These are phyloP conservation scores for Collybia sordida DNA, from an alignment of 768 basidiomycete genomes.

Conservation along the genomic window DNA sequence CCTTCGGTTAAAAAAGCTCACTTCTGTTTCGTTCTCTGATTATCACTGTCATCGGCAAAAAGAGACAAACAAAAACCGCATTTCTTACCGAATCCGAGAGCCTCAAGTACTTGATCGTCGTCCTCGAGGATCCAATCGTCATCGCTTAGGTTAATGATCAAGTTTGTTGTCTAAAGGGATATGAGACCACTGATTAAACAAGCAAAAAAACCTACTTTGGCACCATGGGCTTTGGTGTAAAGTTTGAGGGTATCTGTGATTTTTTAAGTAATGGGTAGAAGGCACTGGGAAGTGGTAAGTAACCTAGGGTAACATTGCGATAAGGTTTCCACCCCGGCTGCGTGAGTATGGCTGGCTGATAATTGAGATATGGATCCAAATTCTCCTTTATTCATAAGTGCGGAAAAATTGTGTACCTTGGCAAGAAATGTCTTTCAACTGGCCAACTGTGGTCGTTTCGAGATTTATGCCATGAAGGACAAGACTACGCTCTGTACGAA, in stretches of 20 bases:
- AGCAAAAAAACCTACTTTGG: constrained; percentile 60
- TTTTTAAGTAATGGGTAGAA: constrained; percentile 5
- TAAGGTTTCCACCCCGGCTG: constrained; percentile 90
- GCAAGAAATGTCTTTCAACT: constrained; percentile 70
- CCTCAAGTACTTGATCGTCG: constrained; percentile 60
- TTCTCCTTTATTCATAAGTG: constrained; percentile 5
- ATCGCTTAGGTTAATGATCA: constrained; percentile 96
- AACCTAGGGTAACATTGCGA: constrained; percentile 70
- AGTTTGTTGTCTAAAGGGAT: constrained; percentile 77
- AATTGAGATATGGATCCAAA: constrained; percentile 8
- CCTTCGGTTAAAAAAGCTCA: constrained; percentile 84
- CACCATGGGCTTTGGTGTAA: constrained; percentile 92
- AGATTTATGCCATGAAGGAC: constrained; percentile 84
- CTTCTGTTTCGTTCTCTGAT: constrained; percentile 93
- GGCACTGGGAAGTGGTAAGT: constrained; percentile 1
- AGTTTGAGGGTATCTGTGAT: constrained; percentile 85
- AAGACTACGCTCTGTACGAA: constrained; percentile 84
- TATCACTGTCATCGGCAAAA: neutral
- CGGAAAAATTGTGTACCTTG: constrained; percentile 47
- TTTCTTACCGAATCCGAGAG: constrained; percentile 67
- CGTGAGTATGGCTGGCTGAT: constrained; percentile 60
- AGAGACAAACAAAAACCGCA: neutral
- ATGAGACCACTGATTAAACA: neutral
- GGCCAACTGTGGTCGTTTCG: constrained; percentile 71
- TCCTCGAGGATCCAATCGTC: constrained; percentile 90